Base-by-base conservation (phyloP, 1,139 yeast genomes). In the Candida sp. region DNA sequence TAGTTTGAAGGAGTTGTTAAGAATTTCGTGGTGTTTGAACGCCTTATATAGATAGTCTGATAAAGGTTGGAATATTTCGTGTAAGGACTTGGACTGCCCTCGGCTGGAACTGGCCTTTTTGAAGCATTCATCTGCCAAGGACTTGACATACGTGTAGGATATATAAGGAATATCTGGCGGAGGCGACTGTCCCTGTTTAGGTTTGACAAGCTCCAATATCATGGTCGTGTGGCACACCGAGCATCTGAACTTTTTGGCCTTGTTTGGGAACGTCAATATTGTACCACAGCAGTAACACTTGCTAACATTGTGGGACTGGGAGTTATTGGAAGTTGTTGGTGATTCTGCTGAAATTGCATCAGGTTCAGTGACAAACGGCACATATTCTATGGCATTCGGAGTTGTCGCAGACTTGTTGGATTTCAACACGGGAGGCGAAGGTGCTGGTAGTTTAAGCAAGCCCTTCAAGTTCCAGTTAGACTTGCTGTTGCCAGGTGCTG, bases 211-310 rank as follows among this genome's bases (percentile, higher is more conserved):
- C 38, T 51, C 58, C 54, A 75, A 52, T 44, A 76, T 56, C 54
- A 71, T 73, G n/a, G 81, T 82, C 6, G 88, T 78, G 38, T 75
- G 75, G 58, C 91, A 85, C 1, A 78, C 68, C 0, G 82, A 72
- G 59, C 96, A 88, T 52, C 78, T 77, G 63, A 81, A 83, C 58
- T 83, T 84, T 7, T 63, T 51, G 2, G 79, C 70, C 7, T 63
- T 63, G 4, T 66, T 66, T 0, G 88, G 86, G 55, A 81, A 77
- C 9, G 80, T 74, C 37, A 87, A 65, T 5, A 78, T 60, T 0
- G 85, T 80, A 1, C 88, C 89, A 68, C 96, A 88, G 62, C 96
- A 88, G 12, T 61, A 62, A 55, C 81, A 77, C 50, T 65, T 66
- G 43, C 63, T 61, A 25, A 72, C 63, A 30, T 41, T 48, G 12